Conservation (phyloP, 148 eudicot genomes). For the Rhododendron ferrugineum region DNA sequence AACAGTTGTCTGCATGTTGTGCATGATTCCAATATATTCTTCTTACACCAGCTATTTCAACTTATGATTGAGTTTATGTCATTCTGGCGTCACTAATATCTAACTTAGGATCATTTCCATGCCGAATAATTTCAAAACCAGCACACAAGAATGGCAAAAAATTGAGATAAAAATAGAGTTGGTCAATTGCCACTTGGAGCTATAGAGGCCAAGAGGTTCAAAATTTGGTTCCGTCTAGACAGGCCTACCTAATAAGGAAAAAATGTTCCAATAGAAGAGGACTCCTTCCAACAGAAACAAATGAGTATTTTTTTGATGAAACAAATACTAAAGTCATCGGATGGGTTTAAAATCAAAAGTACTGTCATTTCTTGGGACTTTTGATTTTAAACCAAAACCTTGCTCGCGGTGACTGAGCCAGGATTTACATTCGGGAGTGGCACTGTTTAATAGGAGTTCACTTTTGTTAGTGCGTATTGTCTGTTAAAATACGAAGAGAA, state of each 20-base stretch:
- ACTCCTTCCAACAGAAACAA: background rate
- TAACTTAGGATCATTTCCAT: background rate
- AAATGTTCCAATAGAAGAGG: background rate
- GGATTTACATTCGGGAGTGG: too few relatives aligned
- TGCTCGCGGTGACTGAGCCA: background rate
- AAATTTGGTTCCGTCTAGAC: background rate
- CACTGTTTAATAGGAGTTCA: too few relatives aligned
- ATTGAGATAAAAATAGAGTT: background rate
- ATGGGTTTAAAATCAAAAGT: background rate
- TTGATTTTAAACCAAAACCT: background rate
- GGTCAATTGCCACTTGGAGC: background rate
- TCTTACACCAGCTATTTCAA: background rate
- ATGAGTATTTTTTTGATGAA: background rate
- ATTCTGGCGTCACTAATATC: background rate
- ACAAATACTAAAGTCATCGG: background rate
- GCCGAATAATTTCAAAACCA: background rate
- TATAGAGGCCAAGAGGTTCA: background rate
- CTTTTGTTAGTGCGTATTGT: too few relatives aligned
- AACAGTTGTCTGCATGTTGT: background rate
- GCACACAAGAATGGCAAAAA: background rate
- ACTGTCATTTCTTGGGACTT: background rate
- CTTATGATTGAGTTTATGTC: background rate
- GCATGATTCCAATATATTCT: background rate
- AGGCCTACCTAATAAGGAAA: background rate
- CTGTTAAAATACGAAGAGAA: too few relatives aligned